A percentile compares a stretch with the other conserved stretches of the same genome.
Evolutionary conservation across 345 rosid species (phyloP).

Genomic region (Passiflora organensis): DNA sequence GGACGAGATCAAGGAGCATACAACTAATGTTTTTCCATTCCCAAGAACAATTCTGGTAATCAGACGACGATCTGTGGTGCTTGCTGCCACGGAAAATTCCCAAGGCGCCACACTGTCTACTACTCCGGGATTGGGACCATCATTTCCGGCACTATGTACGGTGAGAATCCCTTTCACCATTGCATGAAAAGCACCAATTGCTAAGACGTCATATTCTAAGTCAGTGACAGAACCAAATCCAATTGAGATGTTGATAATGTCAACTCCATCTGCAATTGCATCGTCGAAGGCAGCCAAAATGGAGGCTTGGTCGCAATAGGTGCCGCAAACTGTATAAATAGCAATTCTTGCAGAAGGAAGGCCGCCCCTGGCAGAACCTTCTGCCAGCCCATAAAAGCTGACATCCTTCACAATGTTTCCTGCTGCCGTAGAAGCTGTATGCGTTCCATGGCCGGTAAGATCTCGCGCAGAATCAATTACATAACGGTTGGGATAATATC

Average conservation of each 20-base stretch:
- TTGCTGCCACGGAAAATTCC: too few species aligned
- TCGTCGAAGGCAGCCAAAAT: constrained; percentile 53
- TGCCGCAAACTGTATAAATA: constrained; percentile 29
- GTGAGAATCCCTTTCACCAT: too few species aligned
- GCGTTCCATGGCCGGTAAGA: constrained; percentile 37
- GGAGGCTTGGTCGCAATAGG: neutral
- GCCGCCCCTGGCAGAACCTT: constrained; percentile 58
- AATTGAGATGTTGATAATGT: too few species aligned
- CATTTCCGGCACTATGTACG: too few species aligned
- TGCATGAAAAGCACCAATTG: too few species aligned
- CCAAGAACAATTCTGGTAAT: neutral
- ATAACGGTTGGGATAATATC: constrained; percentile 16
- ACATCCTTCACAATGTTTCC: constrained; percentile 39
- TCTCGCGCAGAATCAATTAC: constrained; percentile 30
- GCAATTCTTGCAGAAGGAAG: constrained; percentile 59
- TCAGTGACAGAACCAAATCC: too few species aligned
- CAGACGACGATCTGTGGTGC: neutral
- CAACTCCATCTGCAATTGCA: constrained; percentile 62
- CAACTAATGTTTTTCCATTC: neutral
- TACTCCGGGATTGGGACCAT: too few species aligned
- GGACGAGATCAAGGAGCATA: neutral
- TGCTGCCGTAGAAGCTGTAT: constrained; percentile 62
- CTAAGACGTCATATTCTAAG: too few species aligned
- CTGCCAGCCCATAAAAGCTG: constrained; percentile 42
- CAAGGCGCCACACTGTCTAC: too few species aligned